Base-by-base conservation (phyloP, 2,329 filamentous ascomycete genomes). In the Fusarium paranaense region DNA sequence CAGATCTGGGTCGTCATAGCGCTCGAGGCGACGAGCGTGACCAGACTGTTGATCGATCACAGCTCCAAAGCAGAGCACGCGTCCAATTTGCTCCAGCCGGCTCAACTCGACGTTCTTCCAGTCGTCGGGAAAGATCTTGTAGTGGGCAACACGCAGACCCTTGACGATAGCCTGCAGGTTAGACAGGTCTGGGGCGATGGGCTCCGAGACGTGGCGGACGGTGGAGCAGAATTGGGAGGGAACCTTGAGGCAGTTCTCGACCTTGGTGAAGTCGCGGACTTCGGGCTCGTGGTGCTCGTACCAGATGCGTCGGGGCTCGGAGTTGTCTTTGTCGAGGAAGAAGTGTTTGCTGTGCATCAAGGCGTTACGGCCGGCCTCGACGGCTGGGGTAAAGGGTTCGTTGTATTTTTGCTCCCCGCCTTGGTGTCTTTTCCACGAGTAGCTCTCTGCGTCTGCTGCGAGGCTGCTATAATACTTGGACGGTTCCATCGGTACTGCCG, bases 41-140 rank as follows among this genome's bases (percentile, higher is more conserved):
- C 27, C 30, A 47, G 47, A 54, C 4, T 35, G 9, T 4, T 52
- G 18, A 5, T 72, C 25, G 25, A 73, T 11, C 18, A 74, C 38
- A 2, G 65, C 70, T 3, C 72, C 72, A 14, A 76, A 76, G 38
- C 73, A 74, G 5, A 76, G 58, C 5, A 59, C 61, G 3, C 63
- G 62, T 1, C 70, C 72, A 8, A 76, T n/a, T 7, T 18, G 25
- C 16, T 66, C 61, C 8, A 65, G 57, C 1, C n/a, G 45, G 20
- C 57, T 14, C 18, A 14, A 9, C 11, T 54, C 58, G 0, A 59
- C 18, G 11, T 68, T 2, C 2, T 67, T 35, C 69, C 69, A 74
- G 11, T 66, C 71, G 14, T 67, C 30, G 8, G 66, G 64, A 6
- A 62, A 70, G 2, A 65, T 6, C 7, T 30, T 50, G 16, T 57